Evolutionary conservation across 1,139 yeast species (phyloP), one percentile per base, ranked within the genome.

Genomic region (Meyerozyma athensensis): DNA sequence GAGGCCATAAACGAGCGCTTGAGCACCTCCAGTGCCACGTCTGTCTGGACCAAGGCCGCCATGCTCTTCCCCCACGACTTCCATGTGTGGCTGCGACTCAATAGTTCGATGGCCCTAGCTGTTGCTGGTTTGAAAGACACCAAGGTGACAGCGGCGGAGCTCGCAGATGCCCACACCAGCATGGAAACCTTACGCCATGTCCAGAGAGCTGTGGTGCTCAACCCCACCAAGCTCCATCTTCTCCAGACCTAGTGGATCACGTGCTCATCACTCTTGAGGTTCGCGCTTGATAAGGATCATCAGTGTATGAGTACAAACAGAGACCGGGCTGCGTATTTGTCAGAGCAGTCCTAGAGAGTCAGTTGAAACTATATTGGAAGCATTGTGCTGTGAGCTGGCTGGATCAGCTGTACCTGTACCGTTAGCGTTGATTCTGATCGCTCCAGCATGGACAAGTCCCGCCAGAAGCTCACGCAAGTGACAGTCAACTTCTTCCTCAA

Each of bases 51-150:
- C 49, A 72, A 81, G 49, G 72, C 79, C 13, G 90, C 94, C 0
- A 62, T 81, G 43, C 62, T 83, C 49, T 83, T 85, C 63, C 97
- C 97, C 0, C 73, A 74, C 30, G 85, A 81, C 48, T 68, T 68
- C 45, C 63, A 65, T 14, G 72, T 85, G 6, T 90, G 97, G 97
- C 67, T 65, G 33, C 65, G 74, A 17, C 56, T 90, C 31, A 76
- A 77, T 49, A 54, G 62, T 14, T 63, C 63, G 34, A 65, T 72
- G 64, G 73, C 74, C 0, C 47, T 68, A 23, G 52, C 61, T 5
- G 68, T 78, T 8, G 79, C 86, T 0, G 45, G 58, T 1, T 63
- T 81, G 40, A 43, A 48, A 2, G 75, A 75, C 39, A 66, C 83
- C 16, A 72, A 72, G 43, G 72, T 79, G 20, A 69, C 73, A 3